A percentile compares a stretch with the other conserved stretches of the same genome.
Conservation (phyloP, 257 asterid genomes). For the Penstemon barbatus region DNA sequence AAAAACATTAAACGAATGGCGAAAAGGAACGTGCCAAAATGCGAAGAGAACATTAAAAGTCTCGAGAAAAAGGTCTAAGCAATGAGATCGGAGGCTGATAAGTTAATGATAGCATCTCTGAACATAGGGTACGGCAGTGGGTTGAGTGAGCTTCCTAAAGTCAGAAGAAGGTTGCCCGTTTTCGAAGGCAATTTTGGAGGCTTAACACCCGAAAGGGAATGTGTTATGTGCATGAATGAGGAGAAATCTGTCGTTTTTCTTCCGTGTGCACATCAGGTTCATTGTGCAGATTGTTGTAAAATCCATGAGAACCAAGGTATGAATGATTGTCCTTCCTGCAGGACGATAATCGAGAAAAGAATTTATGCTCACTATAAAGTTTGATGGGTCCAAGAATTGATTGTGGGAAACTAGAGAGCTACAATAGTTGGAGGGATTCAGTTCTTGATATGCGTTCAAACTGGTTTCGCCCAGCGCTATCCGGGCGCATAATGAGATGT, state of each 20-base stretch:
- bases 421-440: no score
- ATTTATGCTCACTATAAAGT: slow-evolving; percentile 26
- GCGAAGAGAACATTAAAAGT: slow-evolving; percentile 39
- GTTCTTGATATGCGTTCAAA: no score
- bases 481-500: no score
- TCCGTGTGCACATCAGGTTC: slow-evolving; percentile 83
- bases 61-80: slow-evolving; percentile 43
- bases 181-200: slow-evolving; percentile 39
- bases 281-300: slow-evolving; percentile 32
- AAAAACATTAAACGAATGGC: slow-evolving; percentile 43
- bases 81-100: slow-evolving; percentile 46
- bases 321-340: slow-evolving; percentile 55
- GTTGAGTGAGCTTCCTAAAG: slow-evolving; percentile 27
- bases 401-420: no score
- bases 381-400: no score
- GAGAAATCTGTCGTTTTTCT: slow-evolving; percentile 67
- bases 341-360: slow-evolving; percentile 44
- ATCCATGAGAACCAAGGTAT: slow-evolving; percentile 46
- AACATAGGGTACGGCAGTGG: slow-evolving; percentile 39
- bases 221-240: slow-evolving; percentile 75
- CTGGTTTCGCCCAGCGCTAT: no score
- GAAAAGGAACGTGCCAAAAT: slow-evolving; percentile 35
- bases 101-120: slow-evolving; percentile 55
- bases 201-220: slow-evolving; percentile 61
- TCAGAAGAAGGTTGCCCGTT: slow-evolving; percentile 39